Base-by-base conservation (phyloP, 257 asterid species). In the Solanum etuberosum region DNA sequence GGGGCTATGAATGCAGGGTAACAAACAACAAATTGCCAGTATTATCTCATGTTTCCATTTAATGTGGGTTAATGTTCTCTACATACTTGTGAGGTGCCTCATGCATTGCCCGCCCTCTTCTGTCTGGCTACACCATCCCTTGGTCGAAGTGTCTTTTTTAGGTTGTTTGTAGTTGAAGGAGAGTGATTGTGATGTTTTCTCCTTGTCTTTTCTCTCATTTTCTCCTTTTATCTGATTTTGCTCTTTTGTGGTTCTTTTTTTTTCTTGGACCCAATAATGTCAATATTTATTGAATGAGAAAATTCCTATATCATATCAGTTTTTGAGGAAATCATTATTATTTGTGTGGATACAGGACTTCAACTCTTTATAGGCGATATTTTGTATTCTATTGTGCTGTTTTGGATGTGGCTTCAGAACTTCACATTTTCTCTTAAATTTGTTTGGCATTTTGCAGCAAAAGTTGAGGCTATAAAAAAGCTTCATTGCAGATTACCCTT, bases 281-380 rank as follows among this genome's bases (percentile, higher is more conserved):
- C 89, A 84, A 89, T 91, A 82, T 88, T 88, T 89, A 83, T 89
- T 86, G 90, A 88, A 88, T 86, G 89, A 70, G 89, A 78, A 70
- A 72, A 70, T 87, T 89, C 81, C 88, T 85, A 85, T 46, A 70
- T 72, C 88, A 90, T 74, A 71, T 84, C 88, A 88, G 89, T 83
- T 90, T 88, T 90, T 88, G 92, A 63, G 86, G 89, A 85, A 40
- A 72, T 83, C 87, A 83, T 77, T 9, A 70, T 25, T 42, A 67
- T 67, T 77, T 7, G 51, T 31, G 86, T 85, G 83, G 91, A 71
- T 81, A 34, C 85, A 89, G 40, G 35, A 71, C 21, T 83, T 8
- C 68, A 37, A 35, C 31, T 73, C 38, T 73, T 2, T 37, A 3
- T 37, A 20, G 48, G 81, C 31, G 7, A 20, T 35, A 16, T 37